Evolutionary conservation across 2,329 filamentous ascomycete species (phyloP), one percentile per base, ranked within the genome.

Genomic region (Cladophialophora immunda): DNA sequence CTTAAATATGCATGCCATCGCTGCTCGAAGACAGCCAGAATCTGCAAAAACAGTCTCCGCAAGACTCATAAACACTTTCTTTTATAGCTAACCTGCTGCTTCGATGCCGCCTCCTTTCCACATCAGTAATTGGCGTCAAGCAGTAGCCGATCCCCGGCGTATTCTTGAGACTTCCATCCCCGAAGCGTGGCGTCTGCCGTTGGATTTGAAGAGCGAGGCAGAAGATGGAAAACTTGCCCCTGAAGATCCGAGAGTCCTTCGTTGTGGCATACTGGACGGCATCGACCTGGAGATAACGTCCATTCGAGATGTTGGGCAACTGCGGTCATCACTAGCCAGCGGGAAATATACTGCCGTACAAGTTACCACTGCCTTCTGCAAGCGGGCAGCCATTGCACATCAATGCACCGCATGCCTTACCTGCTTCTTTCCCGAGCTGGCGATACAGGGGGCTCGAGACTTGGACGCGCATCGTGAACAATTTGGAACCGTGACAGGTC

Each of bases 391-490:
- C 0, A 73, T 81, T 2, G 72, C 77, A 11, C 78, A 81, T 25
- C 78, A 81, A 72, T 68, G 76, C 78, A 80, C 81, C 17, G 79
- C 76, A 60, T 86, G 84, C 65, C 73, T 86, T 0, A 83, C 82
- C 75, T 80, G 2, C 86, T 86, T 0, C 68, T 88, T 1, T 68
- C 79, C 55, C 77, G 80, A 9, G 85, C 84, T 1, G 77, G 77
- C 36, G 71, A 75, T 17, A 78, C 86, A 0, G 85, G 87, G 66
- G 75, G 76, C 5, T 70, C 45, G 45, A n/a, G 45, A n/a, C 45
- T 50, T 50, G 45, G 45, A 50, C 15, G 45, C 45, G 45, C 45
- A 77, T 32, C 77, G 68, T 41, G 66, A 73, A 45, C 60, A 77
- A 11, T 74, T 81, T 65, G 76, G 77, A 6, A 75, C 74, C 59